Percentiles rank a stretch among this genome's conserved stretches.
Conservation (phyloP, 768 basidiomycete species). For the Xerocomellus dryophilus region DNA sequence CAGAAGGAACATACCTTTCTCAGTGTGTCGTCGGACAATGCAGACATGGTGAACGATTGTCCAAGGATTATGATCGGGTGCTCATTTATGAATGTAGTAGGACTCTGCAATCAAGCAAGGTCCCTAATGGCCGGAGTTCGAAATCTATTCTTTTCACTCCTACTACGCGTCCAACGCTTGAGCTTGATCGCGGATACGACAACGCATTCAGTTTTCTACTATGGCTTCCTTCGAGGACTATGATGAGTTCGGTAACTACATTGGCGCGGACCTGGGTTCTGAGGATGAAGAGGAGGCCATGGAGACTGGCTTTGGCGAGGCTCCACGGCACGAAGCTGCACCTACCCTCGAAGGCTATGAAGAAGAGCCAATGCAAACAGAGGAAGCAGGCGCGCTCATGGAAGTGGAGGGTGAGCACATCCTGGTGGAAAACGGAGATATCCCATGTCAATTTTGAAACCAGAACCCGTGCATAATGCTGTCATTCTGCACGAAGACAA, state of each 20-base stretch:
- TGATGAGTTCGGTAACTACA: conserved; percentile 97
- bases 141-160: conserved; percentile 27
- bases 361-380: conserved; percentile 57
- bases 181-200: conserved; percentile 7
- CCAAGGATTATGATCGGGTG: conserved; percentile 4
- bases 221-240: conserved; percentile 75
- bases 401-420: conserved; percentile 69
- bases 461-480: conserved; percentile 77
- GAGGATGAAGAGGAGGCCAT: conserved; percentile 59
- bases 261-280: conserved; percentile 91
- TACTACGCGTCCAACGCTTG: conserved; percentile 20
- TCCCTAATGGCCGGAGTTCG: conserved; percentile 30
- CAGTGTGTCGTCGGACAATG: conserved; percentile 76
- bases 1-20: conserved; percentile 53
- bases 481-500: conserved; percentile 96
- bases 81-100: conserved; percentile 9
- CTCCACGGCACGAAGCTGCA: conserved; percentile 35
- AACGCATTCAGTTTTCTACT: conserved; percentile 1
- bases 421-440: neutral
- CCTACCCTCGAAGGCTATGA: conserved; percentile 82
- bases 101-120: no score
- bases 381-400: conserved; percentile 71
- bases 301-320: conserved; percentile 47
- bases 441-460: conserved; percentile 11
- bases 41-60: conserved; percentile 40